These are phyloP conservation scores for Botrytis squamosa DNA, from an alignment of 2,329 filamentous ascomycete species.

Conservation along the genomic window DNA sequence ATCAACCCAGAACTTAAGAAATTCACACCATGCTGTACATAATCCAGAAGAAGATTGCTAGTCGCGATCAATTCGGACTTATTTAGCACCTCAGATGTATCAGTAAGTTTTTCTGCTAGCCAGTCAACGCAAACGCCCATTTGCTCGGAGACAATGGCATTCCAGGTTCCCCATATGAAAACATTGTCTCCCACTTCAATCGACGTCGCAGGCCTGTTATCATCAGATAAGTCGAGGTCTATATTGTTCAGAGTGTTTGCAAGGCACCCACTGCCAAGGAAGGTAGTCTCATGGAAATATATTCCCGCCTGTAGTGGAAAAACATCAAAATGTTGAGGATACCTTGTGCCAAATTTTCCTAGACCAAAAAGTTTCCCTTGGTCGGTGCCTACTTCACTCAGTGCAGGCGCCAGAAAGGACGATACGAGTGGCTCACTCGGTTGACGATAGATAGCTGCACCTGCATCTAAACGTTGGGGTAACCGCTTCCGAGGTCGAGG, in stretches of 20 bases:
- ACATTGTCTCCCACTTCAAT: conserved; percentile 50
- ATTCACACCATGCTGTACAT: conserved; percentile 33
- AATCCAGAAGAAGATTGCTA: conserved; percentile 34
- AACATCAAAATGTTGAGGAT: conserved; percentile 61
- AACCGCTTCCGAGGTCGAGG: conserved; percentile 29
- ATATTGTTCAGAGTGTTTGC: conserved; percentile 38
- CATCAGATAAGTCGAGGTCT: conserved; percentile 30
- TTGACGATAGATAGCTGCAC: conserved; percentile 39
- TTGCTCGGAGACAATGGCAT: conserved; percentile 59
- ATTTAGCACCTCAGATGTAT: not conserved
- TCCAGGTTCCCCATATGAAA: conserved; percentile 57
- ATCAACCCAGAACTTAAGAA: conserved; percentile 26
- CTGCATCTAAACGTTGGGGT: conserved; percentile 37
- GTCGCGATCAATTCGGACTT: conserved; percentile 23
- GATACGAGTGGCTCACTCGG: conserved; percentile 36
- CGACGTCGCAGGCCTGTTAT: conserved; percentile 38
- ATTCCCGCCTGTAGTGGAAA: conserved; percentile 56
- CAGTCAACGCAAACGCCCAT: conserved; percentile 61
- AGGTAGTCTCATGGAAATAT: conserved; percentile 59
- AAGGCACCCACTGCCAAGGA: conserved; percentile 56
- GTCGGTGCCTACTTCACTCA: conserved; percentile 27
- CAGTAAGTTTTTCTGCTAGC: conserved; percentile 47
- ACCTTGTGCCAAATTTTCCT: conserved; percentile 59
- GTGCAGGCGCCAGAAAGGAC: conserved; percentile 31
- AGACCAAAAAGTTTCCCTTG: conserved; percentile 51